Conservation (phyloP, 345 rosid genomes). For the Noccaea caerulescens region DNA sequence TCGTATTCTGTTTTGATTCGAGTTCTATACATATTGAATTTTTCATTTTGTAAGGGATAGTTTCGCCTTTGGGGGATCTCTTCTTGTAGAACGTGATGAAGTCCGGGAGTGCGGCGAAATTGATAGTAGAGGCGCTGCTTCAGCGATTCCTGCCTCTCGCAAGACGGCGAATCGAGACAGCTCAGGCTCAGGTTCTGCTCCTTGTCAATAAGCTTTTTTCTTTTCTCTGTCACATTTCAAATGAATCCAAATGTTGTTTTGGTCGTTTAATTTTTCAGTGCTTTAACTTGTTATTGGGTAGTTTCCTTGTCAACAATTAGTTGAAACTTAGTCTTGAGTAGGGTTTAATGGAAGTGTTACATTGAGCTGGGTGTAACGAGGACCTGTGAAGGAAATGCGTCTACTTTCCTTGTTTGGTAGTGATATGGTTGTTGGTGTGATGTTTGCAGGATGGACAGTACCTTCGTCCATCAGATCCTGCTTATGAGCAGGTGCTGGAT, state of each 20-base stretch:
- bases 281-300: conserved; percentile 7
- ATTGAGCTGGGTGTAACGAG: conserved; percentile 2
- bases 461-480: conserved; percentile 96
- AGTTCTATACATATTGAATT: conserved; percentile 26
- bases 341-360: conserved; percentile 24
- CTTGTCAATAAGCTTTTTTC: conserved; percentile 21
- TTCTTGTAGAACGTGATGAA: conserved; percentile 55
- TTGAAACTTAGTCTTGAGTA: conserved; percentile 16
- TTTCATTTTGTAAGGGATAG: not conserved
- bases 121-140: conserved; percentile 93
- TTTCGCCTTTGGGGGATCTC: conserved; percentile 34
- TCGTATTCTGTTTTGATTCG: conserved; percentile 22
- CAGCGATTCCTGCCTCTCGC: conserved; percentile 98
- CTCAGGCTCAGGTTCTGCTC: conserved; percentile 84
- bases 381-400: conserved; percentile 19
- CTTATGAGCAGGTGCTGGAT: conserved; percentile 96
- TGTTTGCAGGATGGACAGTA: conserved; percentile 88
- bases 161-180: conserved; percentile 94
- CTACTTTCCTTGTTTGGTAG: conserved; percentile 13
- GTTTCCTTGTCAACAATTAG: conserved; percentile 18
- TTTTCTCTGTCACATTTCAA: not conserved
- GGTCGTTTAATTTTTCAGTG: not conserved
- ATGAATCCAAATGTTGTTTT: conserved; percentile 12
- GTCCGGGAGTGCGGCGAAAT: conserved; percentile 91
- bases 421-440: conserved; percentile 33